Base-by-base conservation (phyloP, 2,329 filamentous ascomycete species). In the Lachnellula arida region DNA sequence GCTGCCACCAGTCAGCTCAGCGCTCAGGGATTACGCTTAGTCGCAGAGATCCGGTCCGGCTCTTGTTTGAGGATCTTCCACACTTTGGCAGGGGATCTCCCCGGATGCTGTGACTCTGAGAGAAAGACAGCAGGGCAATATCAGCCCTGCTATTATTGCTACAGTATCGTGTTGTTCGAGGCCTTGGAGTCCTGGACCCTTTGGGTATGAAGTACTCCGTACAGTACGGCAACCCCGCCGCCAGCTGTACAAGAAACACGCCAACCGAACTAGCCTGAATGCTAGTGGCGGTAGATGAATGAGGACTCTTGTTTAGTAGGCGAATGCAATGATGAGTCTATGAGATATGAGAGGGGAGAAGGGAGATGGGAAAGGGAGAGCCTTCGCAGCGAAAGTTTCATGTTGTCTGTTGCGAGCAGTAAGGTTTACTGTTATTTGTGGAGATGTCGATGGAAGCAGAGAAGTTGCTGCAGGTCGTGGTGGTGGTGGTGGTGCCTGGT, bases 31-130 rank as follows among this genome's bases (percentile, higher is more conserved):
- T 65, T 40, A 54, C 56, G 60, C 65, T 65, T 65, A 61, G 64
- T 63, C 51, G 59, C 57, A 63, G n/a, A 67, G 63, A 66, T 67
- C 60, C 58, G 54, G 61, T 57, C 57, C 60, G 28, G 28, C 28
- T 32, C 28, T 32, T 61, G 65, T 67, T 68, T 67, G 65, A 68
- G 65, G 65, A 68, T 68, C 66, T 64, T 58, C 62, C 60, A 61
- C 58, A 54, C 49, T 22, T 22, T 51, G 42, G 49, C 62, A 55
- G 50, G 59, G 65, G 57, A 32, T 44, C 54, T 62, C 63, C 62
- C 63, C 61, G 58, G 61, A 62, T 58, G 58, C 59, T 62, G 59
- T 60, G n/a, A n/a, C n/a, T n/a, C n/a, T n/a, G n/a, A n/a, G 59
- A 61, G 49, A 51, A 61, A 58, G 53, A 62, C 61, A 65, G 51